A percentile compares a stretch with the other conserved stretches of the same genome.
Evolutionary conservation across 176 grass and related monocot genomes (phyloP).

Genomic region (Areca catechu): DNA sequence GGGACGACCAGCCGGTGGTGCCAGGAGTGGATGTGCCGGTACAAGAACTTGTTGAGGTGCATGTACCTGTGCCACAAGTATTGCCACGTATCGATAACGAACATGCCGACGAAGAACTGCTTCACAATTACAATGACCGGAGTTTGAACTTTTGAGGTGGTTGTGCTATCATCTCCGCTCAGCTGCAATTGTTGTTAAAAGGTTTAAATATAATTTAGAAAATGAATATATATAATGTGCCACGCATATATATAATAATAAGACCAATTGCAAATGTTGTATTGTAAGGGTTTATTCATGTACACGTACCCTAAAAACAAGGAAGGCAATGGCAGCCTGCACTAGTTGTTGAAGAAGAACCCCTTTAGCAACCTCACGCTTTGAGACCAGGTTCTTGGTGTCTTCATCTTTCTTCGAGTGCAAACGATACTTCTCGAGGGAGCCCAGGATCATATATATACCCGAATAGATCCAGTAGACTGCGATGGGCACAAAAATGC

Average conservation of each 20-base stretch:
- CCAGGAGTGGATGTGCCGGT: conserved; percentile 7
- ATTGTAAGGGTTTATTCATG: not conserved
- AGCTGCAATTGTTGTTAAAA: no score
- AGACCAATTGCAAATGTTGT: no score
- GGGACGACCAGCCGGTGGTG: conserved; percentile 8
- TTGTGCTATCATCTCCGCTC: no score
- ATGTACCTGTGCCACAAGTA: conserved; percentile 10
- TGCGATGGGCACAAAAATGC: not conserved
- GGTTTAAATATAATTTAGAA: no score
- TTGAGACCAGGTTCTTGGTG: not conserved
- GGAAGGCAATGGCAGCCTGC: not conserved
- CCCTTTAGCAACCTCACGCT: not conserved
- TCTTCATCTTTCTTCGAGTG: not conserved
- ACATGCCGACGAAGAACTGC: not conserved
- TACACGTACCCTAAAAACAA: not conserved
- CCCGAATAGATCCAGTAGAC: not conserved
- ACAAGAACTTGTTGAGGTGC: conserved; percentile 4
- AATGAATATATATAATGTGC: no score
- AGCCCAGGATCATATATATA: not conserved
- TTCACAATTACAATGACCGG: not conserved
- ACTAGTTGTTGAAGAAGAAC: not conserved
- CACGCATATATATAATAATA: no score
- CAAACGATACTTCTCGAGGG: not conserved
- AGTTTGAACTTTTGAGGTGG: no score
- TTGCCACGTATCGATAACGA: conserved; percentile 3